A percentile compares a stretch with the other conserved stretches of the same genome.
Evolutionary conservation across 495 filamentous ascomycete species (phyloP).

Genomic region (Glutinoglossum americanum): DNA sequence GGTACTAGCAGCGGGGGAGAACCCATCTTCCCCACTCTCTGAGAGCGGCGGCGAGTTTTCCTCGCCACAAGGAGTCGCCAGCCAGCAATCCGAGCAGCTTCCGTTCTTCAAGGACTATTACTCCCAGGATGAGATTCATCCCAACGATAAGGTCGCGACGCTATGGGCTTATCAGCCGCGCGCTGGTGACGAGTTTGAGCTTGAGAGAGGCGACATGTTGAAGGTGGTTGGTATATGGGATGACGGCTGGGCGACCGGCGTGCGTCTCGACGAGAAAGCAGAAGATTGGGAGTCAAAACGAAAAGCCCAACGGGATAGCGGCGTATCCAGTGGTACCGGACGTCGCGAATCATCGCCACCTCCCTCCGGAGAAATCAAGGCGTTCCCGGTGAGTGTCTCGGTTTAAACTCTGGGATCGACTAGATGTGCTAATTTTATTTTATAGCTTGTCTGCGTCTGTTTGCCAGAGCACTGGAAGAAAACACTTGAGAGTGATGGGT

Average conservation of each 20-base stretch:
- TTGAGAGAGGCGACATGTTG: conserved; percentile 95
- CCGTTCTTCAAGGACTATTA: conserved; percentile 98
- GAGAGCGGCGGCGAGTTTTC: conserved; percentile 56
- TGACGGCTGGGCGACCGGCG: conserved; percentile 95
- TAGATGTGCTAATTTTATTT: not conserved
- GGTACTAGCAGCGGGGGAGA: conserved; percentile 41
- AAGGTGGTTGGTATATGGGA: conserved; percentile 99
- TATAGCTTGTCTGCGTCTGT: conserved; percentile 75
- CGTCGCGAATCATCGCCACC: conserved; percentile 43
- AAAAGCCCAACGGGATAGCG: conserved; percentile 71
- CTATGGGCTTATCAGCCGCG: conserved; percentile 95
- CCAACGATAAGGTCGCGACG: conserved; percentile 71
- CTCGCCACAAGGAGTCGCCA: conserved; percentile 61
- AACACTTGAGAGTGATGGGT: conserved; percentile 68
- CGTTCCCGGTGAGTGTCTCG: conserved; percentile 43
- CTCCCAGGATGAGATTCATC: conserved; percentile 85
- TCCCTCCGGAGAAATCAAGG: conserved; percentile 74
- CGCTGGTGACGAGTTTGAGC: conserved; percentile 77
- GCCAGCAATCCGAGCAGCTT: conserved; percentile 85
- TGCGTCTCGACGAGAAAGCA: conserved; percentile 57
- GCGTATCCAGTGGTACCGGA: conserved; percentile 68
- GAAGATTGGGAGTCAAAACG: conserved; percentile 71
- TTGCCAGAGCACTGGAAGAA: conserved; percentile 93
- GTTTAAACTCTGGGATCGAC: not conserved
- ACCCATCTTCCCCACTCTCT: conserved; percentile 52